Conservation (phyloP, 148 eudicot genomes). For the Camellia lanceoleosa region DNA sequence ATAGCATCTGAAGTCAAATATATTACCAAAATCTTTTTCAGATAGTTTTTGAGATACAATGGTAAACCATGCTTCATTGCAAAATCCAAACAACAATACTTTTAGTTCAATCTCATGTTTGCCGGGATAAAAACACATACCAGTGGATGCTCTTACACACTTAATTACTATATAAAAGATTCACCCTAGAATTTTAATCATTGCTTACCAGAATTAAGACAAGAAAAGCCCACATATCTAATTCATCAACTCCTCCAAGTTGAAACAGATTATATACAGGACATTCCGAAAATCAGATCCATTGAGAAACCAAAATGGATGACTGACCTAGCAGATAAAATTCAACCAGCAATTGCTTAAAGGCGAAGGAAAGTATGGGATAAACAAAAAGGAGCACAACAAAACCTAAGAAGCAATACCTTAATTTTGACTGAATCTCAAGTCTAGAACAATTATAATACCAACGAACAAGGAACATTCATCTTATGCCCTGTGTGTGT, state of each 20-base stretch:
- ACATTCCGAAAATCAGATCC: background rate
- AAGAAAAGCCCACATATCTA: background rate
- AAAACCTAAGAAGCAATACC: conserved; percentile 17
- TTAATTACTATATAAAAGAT: background rate
- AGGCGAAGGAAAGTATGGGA: conserved; percentile 2
- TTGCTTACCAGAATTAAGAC: background rate
- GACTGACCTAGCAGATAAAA: background rate
- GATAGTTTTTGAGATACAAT: too few species aligned
- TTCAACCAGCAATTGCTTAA: background rate
- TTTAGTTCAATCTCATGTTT: too few species aligned
- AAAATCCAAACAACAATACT: too few species aligned
- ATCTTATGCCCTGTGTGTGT: background rate
- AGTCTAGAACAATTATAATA: conserved; percentile 14
- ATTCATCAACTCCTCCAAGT: background rate
- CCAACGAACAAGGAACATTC: conserved; percentile 12
- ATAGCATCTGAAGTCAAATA: too few species aligned
- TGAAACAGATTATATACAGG: background rate
- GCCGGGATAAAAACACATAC: too few species aligned
- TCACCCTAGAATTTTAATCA: background rate
- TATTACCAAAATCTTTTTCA: too few species aligned
- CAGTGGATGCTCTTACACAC: too few species aligned
- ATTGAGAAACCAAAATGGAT: background rate
- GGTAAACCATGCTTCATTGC: too few species aligned
- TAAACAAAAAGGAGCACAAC: background rate
- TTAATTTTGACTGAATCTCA: conserved; percentile 16